Percentiles rank a stretch among this genome's conserved stretches.
These are phyloP conservation scores for Wickerhamiella shivajii DNA, from an alignment of 805 yeast genomes.

Conservation along the genomic window DNA sequence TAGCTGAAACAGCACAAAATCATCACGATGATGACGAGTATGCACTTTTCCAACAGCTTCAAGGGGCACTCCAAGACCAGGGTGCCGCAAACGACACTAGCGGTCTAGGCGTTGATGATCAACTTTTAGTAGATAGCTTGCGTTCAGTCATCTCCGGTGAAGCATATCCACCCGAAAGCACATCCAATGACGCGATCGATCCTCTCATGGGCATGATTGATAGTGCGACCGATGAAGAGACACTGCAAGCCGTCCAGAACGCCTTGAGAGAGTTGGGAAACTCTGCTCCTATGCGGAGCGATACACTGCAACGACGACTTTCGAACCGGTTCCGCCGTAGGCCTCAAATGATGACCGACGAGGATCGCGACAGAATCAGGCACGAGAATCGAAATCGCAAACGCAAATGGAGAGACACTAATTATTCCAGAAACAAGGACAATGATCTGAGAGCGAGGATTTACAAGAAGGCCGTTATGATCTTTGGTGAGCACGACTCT, in stretches of 20 bases:
- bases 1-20: too few species aligned
- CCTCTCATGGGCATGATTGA: constrained; percentile 4
- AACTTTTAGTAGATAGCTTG: constrained; percentile 11
- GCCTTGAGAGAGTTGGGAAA: constrained; percentile 15
- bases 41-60: too few species aligned
- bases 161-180: constrained; percentile 2
- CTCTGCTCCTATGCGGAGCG: constrained; percentile 2
- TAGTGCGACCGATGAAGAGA: constrained; percentile 18
- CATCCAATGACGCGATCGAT: background rate
- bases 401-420: constrained; percentile 71
- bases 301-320: too few species aligned
- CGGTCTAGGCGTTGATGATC: constrained; percentile 10
- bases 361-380: constrained; percentile 41
- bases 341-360: constrained; percentile 17
- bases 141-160: constrained; percentile 9
- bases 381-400: constrained; percentile 63
- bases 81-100: background rate
- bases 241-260: constrained; percentile 19
- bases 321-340: too few species aligned
- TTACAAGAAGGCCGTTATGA: constrained; percentile 48
- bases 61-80: too few species aligned
- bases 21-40: too few species aligned
- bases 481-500: constrained; percentile 50
- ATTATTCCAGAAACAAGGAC: constrained; percentile 70
- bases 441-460: constrained; percentile 73